Conservation (phyloP, 78 protist species). For the Guillardia theta region DNA sequence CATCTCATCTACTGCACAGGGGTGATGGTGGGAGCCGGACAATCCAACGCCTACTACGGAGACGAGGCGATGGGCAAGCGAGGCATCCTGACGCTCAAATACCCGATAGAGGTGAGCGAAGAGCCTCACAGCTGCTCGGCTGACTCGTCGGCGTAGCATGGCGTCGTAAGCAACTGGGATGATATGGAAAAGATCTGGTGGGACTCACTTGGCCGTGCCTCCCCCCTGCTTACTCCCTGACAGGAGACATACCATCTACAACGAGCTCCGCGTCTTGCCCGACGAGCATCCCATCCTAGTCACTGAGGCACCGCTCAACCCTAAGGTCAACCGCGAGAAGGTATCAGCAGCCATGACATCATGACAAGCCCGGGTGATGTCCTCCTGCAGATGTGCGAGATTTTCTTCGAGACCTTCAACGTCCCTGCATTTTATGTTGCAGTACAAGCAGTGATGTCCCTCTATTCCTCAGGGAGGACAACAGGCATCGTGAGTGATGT, state of each 20-base stretch:
- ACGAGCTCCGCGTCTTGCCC: slow-evolving; percentile 60
- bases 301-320: slow-evolving; percentile 60
- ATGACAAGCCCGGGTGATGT: not conserved
- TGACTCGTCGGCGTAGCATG: too few relatives aligned
- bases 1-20: not conserved
- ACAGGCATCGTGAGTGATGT: slow-evolving; percentile 69
- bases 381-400: not conserved
- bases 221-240: not conserved
- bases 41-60: not conserved
- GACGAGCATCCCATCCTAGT: slow-evolving; percentile 64
- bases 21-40: slow-evolving; percentile 41
- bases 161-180: slow-evolving; percentile 79
- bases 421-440: slow-evolving; percentile 50
- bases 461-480: slow-evolving; percentile 49
- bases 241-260: slow-evolving; percentile 80
- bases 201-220: not conserved
- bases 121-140: too few relatives aligned
- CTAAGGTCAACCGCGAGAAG: slow-evolving; percentile 60
- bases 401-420: slow-evolving; percentile 64
- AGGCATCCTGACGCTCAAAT: slow-evolving; percentile 70
- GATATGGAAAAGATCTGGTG: slow-evolving; percentile 84
- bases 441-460: slow-evolving; percentile 54
- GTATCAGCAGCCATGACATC: not conserved
- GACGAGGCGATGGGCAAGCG: slow-evolving; percentile 37
- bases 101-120: slow-evolving; percentile 87